These are phyloP conservation scores for Magnusiomyces tetraspermus DNA, from an alignment of 1,139 yeast species.

Conservation along the genomic window DNA sequence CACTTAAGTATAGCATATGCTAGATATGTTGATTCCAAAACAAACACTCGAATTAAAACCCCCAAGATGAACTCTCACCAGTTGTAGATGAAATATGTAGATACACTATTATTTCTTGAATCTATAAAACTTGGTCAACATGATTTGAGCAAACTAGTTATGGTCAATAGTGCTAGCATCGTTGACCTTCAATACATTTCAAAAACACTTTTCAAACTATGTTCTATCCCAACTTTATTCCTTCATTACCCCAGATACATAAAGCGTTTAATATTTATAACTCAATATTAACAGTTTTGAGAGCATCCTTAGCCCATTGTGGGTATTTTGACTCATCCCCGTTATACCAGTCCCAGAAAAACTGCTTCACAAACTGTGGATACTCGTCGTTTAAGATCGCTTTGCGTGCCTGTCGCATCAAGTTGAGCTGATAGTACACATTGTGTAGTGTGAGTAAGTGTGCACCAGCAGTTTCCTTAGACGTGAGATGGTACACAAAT, in stretches of 20 bases:
- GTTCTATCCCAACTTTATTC: no score
- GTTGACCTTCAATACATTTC: no score
- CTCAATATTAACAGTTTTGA: slow-evolving; percentile 31
- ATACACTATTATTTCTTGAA: no score
- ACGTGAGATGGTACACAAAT: slow-evolving; percentile 31
- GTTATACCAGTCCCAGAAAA: slow-evolving; percentile 30
- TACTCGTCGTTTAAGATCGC: slow-evolving; percentile 35
- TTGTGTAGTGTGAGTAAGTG: slow-evolving; percentile 38
- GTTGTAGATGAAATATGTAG: no score
- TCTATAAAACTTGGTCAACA: no score
- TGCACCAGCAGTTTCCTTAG: slow-evolving; percentile 38
- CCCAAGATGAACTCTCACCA: no score
- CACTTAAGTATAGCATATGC: no score
- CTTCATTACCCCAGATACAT: background rate
- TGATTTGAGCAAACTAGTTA: no score
- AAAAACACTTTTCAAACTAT: no score
- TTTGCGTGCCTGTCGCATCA: slow-evolving; percentile 35
- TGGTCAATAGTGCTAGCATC: no score
- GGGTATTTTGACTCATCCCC: slow-evolving; percentile 33
- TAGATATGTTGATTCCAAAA: no score
- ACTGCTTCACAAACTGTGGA: slow-evolving; percentile 32
- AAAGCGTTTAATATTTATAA: slow-evolving; percentile 12
- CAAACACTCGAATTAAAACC: no score
- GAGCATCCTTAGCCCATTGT: slow-evolving; percentile 36
- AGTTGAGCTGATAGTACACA: slow-evolving; percentile 36